Conservation (phyloP, 495 filamentous ascomycete genomes). For the Podospora tetraspora region DNA sequence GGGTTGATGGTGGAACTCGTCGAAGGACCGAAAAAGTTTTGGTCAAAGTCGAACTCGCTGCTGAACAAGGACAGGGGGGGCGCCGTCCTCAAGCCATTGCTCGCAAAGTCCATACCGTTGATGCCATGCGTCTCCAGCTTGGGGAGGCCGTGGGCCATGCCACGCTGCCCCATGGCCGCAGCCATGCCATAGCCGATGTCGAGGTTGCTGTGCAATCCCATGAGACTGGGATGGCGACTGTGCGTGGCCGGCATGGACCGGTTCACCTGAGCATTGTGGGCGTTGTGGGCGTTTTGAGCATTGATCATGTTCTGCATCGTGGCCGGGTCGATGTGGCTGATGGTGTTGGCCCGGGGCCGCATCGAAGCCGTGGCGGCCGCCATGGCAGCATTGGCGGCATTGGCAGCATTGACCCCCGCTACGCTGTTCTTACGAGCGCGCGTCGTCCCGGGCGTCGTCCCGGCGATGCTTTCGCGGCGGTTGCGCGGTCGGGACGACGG, state of each 20-base stretch:
- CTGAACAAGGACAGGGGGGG: constrained; percentile 63
- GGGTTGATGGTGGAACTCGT: constrained; percentile 81
- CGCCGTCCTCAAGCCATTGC: constrained; percentile 66
- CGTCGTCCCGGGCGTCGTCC: constrained; percentile 57
- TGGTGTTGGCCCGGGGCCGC: constrained; percentile 92
- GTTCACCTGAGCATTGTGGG: constrained; percentile 32
- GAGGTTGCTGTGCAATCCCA: constrained; percentile 53
- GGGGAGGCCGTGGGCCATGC: constrained; percentile 60
- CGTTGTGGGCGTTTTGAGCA: constrained; percentile 30
- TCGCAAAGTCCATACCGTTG: constrained; percentile 50
- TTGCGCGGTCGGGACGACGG: constrained; percentile 83
- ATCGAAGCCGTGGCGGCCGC: constrained; percentile 46
- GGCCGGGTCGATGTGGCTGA: constrained; percentile 83
- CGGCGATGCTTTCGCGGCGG: constrained; percentile 82
- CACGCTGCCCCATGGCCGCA: constrained; percentile 57
- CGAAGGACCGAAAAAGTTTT: constrained; percentile 59
- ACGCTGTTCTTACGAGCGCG: constrained; percentile 90
- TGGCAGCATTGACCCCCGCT: constrained; percentile 46
- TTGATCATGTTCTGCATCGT: constrained; percentile 62
- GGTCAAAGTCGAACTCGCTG: constrained; percentile 69
- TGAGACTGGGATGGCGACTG: constrained; percentile 61
- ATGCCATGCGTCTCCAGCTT: constrained; percentile 77
- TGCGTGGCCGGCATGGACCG: constrained; percentile 52
- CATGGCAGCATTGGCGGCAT: constrained; percentile 35
- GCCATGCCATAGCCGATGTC: constrained; percentile 61